Evolutionary conservation across 2,329 filamentous ascomycete species (phyloP), one percentile per base, ranked within the genome.

Genomic region (Neocucurbitaria cava): DNA sequence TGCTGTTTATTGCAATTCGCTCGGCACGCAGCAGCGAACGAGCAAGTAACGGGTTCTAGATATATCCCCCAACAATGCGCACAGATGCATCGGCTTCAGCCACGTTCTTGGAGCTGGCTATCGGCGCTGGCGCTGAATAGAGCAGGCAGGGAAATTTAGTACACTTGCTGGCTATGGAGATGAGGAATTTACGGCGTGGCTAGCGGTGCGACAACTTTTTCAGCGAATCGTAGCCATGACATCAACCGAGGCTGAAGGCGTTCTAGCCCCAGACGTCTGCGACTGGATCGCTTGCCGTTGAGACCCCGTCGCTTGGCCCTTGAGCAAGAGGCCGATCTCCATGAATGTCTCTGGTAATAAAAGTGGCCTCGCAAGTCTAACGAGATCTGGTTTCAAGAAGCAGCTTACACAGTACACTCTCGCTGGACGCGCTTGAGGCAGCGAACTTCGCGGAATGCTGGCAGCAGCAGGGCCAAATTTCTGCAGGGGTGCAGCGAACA

Each of bases 51-150:
- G 35, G 44, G 55, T 26, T 2, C 9, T 44, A 54, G 35, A 50
- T 41, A 48, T 45, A 45, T 15, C 35, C 41, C 46, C 26, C 30
- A 33, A n/a, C n/a, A 33, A 40, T 40, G 53, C 45, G 55, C 58
- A 51, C 52, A 56, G 53, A 47, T 54, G 38, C 42, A 41, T 48
- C 59, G 45, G 59, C 54, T 33, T 48, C 45, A 42, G 57, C 40
- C 63, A 65, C 58, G 53, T 46, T 55, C 64, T 41, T 42, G 62
- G 64, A 44, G 54, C 50, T 43, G 53, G 51, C 50, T 46, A 44
- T 64, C 66, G 67, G 67, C 46, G 48, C 41, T 44, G 51, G 52
- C 51, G 59, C 67, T 70, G 42, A 51, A 64, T 59, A 45, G 26
- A 68, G 65, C 59, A 64, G 58, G 60, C 52, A 55, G 58, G 48